Evolutionary conservation across 345 rosid genomes (phyloP), one percentile per base, ranked within the genome.

Genomic region (Angophora floribunda): DNA sequence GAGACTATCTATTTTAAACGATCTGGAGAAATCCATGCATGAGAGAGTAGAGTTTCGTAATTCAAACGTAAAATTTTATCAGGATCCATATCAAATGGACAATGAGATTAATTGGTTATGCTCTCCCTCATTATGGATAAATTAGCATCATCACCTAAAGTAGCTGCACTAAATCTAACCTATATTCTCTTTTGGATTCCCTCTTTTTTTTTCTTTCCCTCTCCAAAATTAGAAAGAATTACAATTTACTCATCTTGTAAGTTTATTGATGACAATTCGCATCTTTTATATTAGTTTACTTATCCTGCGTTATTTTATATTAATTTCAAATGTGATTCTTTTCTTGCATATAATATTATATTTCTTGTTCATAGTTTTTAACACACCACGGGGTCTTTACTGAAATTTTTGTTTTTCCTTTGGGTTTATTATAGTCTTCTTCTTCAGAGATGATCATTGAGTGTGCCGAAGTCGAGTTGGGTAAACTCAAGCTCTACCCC

Each of bases 381-480:
- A 14, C 41, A 65, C 30, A 65, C 41, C 78, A 65, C 30, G 30
- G 32, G 78, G 41, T n/a, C 41, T 65, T 30, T 16, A 4, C 9
- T n/a, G 41, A n/a, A 65, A 65, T n/a, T 65, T 63, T n/a, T 55
- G 61, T n/a, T 3, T 55, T 55, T 55, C 12, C 5, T 21, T 55
- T 55, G n/a, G 13, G 75, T n/a, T n/a, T 65, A 14, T 13, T n/a
- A 65, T 26, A n/a, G 6, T 32, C 1, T 65, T 65, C 19, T 65
- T 17, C 41, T n/a, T 65, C n/a, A 30, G 75, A n/a, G 75, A n/a
- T n/a, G 0, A n/a, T 63, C 41, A 30, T n/a, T 2, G 0, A 14
- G 9, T 10, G 10, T 67, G 7, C 6, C 9, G 1, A 6, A 17
- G 47, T 70, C 2, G 1, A 70, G 22, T 13, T 0, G 0, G 7